Evolutionary conservation across 257 asterid genomes (phyloP).

Genomic region (Capsicum chinense): DNA sequence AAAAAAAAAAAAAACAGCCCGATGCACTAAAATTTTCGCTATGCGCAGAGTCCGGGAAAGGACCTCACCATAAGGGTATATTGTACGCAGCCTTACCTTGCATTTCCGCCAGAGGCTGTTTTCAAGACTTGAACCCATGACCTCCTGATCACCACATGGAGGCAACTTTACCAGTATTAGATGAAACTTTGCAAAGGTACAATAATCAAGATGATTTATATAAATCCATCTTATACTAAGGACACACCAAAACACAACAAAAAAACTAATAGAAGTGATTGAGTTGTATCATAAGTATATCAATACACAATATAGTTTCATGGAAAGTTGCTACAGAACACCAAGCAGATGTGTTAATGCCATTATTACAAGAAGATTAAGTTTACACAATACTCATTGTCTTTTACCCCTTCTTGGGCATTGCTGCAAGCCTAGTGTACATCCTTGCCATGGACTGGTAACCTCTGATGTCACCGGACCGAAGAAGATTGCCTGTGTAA

Average conservation of each 20-base stretch:
- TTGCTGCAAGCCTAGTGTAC: conserved; percentile 98
- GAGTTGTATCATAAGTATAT: not conserved
- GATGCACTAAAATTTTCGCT: no score
- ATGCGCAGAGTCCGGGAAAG: no score
- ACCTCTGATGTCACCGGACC: conserved; percentile 89
- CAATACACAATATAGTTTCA: not conserved
- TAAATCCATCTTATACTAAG: conserved; percentile 6
- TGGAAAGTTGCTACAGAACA: not conserved
- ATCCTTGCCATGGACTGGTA: conserved; percentile 96
- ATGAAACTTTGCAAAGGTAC: not conserved
- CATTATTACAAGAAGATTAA: not conserved
- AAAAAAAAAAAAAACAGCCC: no score
- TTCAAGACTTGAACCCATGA: no score
- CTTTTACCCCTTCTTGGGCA: conserved; percentile 84
- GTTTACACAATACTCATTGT: not conserved
- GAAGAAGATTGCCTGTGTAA: conserved; percentile 84
- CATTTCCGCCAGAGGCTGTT: no score
- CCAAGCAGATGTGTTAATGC: not conserved
- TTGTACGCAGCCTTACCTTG: no score
- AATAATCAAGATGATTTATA: not conserved
- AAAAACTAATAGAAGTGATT: not conserved
- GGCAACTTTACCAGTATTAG: not conserved
- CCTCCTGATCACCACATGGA: no score
- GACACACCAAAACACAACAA: not conserved
- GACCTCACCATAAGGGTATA: no score